These are phyloP conservation scores for Cymodocea nodosa DNA, from an alignment of 116 monocot genomes.

Conservation along the genomic window DNA sequence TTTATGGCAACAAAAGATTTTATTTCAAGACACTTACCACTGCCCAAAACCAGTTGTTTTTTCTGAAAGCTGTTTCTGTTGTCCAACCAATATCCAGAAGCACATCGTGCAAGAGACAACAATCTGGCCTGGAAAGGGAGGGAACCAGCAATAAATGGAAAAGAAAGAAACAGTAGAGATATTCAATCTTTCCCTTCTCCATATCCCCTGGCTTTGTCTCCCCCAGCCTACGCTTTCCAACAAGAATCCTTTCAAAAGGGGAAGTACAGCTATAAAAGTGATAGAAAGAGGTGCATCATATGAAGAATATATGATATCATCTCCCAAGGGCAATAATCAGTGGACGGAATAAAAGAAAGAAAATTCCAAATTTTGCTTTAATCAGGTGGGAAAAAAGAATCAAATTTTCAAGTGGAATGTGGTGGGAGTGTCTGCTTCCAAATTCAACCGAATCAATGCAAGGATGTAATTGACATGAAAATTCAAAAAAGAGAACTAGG, in stretches of 20 bases:
- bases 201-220: not conserved
- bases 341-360: not conserved
- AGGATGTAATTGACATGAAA: not conserved
- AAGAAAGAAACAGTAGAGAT: not conserved
- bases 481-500: slow-evolving; percentile 3
- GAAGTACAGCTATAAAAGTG: not conserved
- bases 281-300: not conserved
- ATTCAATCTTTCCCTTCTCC: not conserved
- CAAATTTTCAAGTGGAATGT: not conserved
- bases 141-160: not conserved
- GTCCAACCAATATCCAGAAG: not conserved
- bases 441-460: not conserved
- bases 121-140: not conserved
- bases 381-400: not conserved
- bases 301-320: not conserved
- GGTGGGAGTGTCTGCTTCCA: not conserved
- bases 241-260: not conserved
- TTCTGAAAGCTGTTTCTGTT: not conserved
- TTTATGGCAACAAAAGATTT: too few species aligned
- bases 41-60: not conserved
- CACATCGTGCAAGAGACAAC: not conserved
- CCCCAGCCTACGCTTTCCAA: not conserved
- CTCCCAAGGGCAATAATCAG: not conserved
- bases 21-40: not conserved
- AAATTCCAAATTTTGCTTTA: not conserved